Percentiles rank a stretch among this genome's conserved stretches.
phyloP scores from a whole-genome alignment of 441 rosid genomes.

The Iberis amara region DNA sequence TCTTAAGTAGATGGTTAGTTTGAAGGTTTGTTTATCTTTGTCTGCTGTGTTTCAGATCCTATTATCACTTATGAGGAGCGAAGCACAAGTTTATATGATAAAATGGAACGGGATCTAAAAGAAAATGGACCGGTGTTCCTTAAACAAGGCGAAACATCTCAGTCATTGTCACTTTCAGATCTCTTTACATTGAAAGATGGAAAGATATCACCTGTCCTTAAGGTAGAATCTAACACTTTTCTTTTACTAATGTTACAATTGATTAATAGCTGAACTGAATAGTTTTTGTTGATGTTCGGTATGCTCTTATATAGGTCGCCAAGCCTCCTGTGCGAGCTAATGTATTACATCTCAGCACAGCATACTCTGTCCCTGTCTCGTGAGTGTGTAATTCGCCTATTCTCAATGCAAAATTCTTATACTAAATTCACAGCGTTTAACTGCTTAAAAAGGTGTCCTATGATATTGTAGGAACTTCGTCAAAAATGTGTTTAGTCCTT shows the following conservation, averaged over 20 bases:
- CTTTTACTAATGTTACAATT: conserved; percentile 7
- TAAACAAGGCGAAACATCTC: conserved; percentile 82
- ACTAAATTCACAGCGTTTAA: no score
- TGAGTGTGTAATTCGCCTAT: conserved; percentile 38
- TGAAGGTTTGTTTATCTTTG: not conserved
- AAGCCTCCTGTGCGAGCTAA: conserved; percentile 90
- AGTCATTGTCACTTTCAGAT: conserved; percentile 74
- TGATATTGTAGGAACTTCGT: conserved; percentile 51
- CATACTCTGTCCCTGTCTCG: conserved; percentile 69
- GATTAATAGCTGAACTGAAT: not conserved
- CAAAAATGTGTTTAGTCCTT: conserved; percentile 45
- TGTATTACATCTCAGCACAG: conserved; percentile 62
- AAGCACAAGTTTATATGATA: conserved; percentile 60
- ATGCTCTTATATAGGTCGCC: conserved; percentile 48
- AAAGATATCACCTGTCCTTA: conserved; percentile 53
- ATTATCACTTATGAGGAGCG: conserved; percentile 36
- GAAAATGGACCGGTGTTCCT: conserved; percentile 68
- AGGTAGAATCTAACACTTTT: conserved; percentile 39
- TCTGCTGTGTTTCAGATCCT: conserved; percentile 37
- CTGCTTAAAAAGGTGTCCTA: conserved; percentile 4
- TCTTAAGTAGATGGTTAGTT: not conserved
- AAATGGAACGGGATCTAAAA: conserved; percentile 73
- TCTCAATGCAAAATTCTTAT: no score
- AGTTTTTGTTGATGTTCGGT: not conserved
- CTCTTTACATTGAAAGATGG: conserved; percentile 67